A percentile compares a stretch with the other conserved stretches of the same genome.
phyloP scores from a whole-genome alignment of 345 rosid species.

The Eutrema heterophyllum region DNA sequence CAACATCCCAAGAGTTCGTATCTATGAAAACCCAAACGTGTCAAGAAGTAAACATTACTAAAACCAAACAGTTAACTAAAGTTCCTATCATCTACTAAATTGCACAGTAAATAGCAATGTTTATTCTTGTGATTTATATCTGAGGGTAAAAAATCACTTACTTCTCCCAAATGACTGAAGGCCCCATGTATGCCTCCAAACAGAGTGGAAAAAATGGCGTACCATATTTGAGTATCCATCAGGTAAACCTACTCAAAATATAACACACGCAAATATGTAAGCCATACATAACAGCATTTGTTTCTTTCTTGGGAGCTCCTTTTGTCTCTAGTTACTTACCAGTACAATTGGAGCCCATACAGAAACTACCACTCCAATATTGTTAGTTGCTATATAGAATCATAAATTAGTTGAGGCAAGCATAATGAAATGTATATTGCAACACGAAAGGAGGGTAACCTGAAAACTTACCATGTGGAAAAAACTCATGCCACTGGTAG shows the following conservation, averaged over 20 bases:
- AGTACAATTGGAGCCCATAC: slow-evolving; percentile 87
- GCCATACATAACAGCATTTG: background rate
- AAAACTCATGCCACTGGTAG: slow-evolving; percentile 88
- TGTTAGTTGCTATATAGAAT: slow-evolving; percentile 48
- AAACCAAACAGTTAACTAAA: slow-evolving; percentile 7
- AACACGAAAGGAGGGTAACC: background rate
- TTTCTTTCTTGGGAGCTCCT: slow-evolving; percentile 1
- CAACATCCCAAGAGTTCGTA: slow-evolving; percentile 92
- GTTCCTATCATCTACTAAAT: background rate
- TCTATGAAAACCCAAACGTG: slow-evolving; percentile 41
- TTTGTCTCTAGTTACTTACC: slow-evolving; percentile 44
- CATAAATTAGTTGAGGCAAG: slow-evolving; percentile 16
- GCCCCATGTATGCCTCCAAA: slow-evolving; percentile 96
- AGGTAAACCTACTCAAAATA: slow-evolving; percentile 60
- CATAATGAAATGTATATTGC: background rate
- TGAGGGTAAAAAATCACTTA: slow-evolving; percentile 31
- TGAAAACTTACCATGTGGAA: slow-evolving; percentile 53
- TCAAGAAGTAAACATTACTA: slow-evolving; percentile 12
- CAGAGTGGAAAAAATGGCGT: slow-evolving; percentile 83
- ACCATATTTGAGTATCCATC: slow-evolving; percentile 97
- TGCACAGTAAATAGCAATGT: background rate
- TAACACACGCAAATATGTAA: slow-evolving; percentile 1
- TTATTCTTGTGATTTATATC: background rate
- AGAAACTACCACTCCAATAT: slow-evolving; percentile 76
- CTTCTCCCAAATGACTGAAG: slow-evolving; percentile 96